A percentile compares a stretch with the other conserved stretches of the same genome.
Conservation (phyloP, 768 basidiomycete genomes). For the Podaxis sp. region DNA sequence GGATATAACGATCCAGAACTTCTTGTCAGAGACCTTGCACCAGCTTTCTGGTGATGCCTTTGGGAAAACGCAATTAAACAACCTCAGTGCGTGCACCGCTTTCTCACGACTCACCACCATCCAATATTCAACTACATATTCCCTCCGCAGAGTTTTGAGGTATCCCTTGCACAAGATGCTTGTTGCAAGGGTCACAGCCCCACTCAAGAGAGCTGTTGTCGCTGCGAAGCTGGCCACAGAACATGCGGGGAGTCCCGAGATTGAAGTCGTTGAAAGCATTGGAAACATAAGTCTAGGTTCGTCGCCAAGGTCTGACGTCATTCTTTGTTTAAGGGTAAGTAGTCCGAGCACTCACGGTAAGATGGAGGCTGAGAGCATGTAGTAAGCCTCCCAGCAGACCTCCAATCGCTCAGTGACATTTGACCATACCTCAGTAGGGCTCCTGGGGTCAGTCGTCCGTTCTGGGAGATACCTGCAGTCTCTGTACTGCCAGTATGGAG, state of each 20-base stretch:
- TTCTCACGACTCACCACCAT: neutral
- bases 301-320: no score
- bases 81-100: neutral
- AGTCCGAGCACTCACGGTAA: no score
- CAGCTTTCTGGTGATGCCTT: neutral
- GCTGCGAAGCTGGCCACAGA: neutral
- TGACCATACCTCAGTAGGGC: no score
- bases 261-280: neutral
- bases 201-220: neutral
- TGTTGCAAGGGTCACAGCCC: neutral
- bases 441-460: no score
- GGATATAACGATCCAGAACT: conserved; percentile 4
- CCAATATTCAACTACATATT: neutral
- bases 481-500: no score
- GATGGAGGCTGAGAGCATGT: no score
- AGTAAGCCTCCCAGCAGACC: no score
- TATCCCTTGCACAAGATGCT: neutral
- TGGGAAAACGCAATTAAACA: neutral
- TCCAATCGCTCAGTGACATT: no score
- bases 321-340: no score
- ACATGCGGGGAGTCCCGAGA: neutral
- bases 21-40: neutral
- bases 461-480: no score
- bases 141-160: neutral
- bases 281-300: no score